Evolutionary conservation across 306 rosid genomes (phyloP).

Genomic region (Fagus crenata): DNA sequence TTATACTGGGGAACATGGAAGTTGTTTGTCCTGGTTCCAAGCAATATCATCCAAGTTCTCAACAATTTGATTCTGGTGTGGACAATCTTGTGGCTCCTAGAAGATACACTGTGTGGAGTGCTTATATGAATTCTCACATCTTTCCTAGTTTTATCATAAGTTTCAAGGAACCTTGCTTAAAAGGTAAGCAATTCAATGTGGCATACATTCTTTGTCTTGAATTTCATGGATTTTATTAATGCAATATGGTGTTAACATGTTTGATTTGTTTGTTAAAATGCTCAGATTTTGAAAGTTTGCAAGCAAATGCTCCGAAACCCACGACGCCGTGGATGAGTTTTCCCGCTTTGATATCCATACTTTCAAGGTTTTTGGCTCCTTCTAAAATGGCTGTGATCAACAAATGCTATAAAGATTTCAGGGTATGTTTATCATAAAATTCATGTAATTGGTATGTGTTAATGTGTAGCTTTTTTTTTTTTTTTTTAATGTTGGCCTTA

Average conservation of each 20-base stretch:
- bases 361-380: constrained; percentile 37
- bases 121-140: constrained; percentile 56
- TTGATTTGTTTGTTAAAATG: constrained; percentile 1
- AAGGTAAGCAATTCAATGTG: background rate
- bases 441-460: background rate
- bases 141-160: constrained; percentile 44
- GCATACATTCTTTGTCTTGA: background rate
- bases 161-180: constrained; percentile 39
- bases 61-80: constrained; percentile 46
- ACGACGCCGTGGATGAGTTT: constrained; percentile 35
- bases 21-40: constrained; percentile 39
- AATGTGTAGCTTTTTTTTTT: background rate
- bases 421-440: constrained; percentile 33
- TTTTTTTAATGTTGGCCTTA: background rate
- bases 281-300: constrained; percentile 36
- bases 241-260: background rate
- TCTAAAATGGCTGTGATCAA: constrained; percentile 35
- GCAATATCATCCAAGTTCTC: constrained; percentile 48
- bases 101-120: constrained; percentile 45
- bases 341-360: constrained; percentile 38
- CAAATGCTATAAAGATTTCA: constrained; percentile 32
- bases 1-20: constrained; percentile 54
- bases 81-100: constrained; percentile 43
- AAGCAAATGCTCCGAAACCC: constrained; percentile 18
- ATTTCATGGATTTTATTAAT: too few relatives aligned